A percentile compares a stretch with the other conserved stretches of the same genome.
Evolutionary conservation across 176 grass and related monocot genomes (phyloP).

Genomic region (Triticum dicoccoides): DNA sequence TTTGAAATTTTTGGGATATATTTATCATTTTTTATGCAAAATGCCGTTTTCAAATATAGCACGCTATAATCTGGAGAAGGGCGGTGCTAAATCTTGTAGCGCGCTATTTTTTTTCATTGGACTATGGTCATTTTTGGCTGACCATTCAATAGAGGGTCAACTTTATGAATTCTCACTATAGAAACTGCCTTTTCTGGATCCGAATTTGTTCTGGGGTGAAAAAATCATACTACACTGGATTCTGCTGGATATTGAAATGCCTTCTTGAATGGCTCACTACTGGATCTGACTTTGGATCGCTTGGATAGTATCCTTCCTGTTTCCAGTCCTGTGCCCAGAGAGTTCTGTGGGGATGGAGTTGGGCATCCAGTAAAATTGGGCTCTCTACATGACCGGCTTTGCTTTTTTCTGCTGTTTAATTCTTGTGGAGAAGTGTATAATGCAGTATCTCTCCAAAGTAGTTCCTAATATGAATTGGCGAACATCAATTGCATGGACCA

Average conservation of each 20-base stretch:
- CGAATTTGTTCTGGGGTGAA: neutral
- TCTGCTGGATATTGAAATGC: neutral
- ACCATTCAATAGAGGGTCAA: neutral
- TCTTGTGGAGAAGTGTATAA: neutral
- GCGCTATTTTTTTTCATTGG: too few relatives aligned
- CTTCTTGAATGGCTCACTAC: neutral
- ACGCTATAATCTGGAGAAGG: too few relatives aligned
- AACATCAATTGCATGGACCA: neutral
- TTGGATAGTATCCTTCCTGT: neutral
- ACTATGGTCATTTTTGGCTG: too few relatives aligned
- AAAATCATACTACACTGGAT: neutral
- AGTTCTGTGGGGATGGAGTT: neutral
- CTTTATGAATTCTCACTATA: neutral
- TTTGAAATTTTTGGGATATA: too few relatives aligned
- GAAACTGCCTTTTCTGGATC: neutral
- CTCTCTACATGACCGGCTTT: neutral
- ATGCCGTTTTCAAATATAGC: too few relatives aligned
- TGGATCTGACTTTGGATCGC: neutral
- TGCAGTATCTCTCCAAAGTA: neutral
- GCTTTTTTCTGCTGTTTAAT: neutral
- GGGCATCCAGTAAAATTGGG: neutral
- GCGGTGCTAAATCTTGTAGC: too few relatives aligned
- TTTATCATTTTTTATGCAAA: too few relatives aligned
- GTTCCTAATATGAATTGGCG: neutral
- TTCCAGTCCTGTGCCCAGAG: neutral